Evolutionary conservation across 148 eudicot species (phyloP).

Genomic region (Rheum nobile): DNA sequence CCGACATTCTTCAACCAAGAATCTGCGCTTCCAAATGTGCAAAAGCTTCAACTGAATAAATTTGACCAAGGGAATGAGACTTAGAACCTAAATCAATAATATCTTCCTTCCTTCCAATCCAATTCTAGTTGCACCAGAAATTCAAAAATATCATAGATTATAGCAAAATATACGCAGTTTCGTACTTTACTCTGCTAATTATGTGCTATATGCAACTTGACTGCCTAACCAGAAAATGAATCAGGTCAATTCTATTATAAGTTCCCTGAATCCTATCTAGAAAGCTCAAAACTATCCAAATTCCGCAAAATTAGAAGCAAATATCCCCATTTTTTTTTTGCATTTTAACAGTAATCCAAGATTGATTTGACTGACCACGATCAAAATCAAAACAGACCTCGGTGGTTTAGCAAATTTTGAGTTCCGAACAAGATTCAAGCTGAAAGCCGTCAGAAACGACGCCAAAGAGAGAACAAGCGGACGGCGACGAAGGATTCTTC

Average conservation of each 20-base stretch:
- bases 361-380: background rate
- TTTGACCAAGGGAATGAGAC: background rate
- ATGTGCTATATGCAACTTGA: background rate
- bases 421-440: background rate
- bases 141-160: background rate
- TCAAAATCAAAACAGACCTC: background rate
- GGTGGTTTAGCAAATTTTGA: background rate
- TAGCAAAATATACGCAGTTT: background rate
- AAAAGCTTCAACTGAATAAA: background rate
- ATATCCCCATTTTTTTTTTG: background rate
- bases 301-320: background rate
- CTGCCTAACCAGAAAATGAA: background rate
- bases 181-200: background rate
- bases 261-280: background rate
- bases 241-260: background rate
- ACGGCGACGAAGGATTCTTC: background rate
- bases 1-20: constrained; percentile 18
- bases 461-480: background rate
- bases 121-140: background rate
- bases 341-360: background rate
- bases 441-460: background rate
- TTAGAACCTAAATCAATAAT: background rate
- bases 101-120: background rate
- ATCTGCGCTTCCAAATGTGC: background rate
- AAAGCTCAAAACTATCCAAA: background rate